A percentile compares a stretch with the other conserved stretches of the same genome.
Conservation (phyloP, 106 monocot species). For the Dioscorea dumetorum region DNA sequence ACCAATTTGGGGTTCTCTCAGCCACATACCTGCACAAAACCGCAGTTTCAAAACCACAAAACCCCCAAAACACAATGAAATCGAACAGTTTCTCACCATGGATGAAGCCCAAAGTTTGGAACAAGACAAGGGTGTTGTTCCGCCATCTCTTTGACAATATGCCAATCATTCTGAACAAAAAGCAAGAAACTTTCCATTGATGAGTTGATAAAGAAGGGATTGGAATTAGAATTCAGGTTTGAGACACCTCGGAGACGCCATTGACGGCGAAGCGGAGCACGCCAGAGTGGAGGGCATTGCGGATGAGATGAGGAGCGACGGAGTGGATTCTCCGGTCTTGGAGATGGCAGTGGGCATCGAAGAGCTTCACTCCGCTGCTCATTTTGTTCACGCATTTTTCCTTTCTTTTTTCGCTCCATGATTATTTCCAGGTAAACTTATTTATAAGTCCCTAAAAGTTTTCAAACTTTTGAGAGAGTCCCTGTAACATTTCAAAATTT, state of each 20-base stretch:
- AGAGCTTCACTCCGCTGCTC: slow-evolving; percentile 40
- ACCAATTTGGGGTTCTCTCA: slow-evolving; percentile 29
- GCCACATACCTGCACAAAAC: slow-evolving; percentile 23
- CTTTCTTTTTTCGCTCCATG: too few species aligned
- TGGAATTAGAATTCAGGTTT: not conserved
- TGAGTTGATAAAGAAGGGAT: not conserved
- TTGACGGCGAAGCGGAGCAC: slow-evolving; percentile 76
- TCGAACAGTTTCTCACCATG: slow-evolving; percentile 15
- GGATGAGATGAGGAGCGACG: slow-evolving; percentile 50
- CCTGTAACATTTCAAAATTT: too few species aligned
- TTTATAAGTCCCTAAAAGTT: too few species aligned
- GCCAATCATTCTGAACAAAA: slow-evolving; percentile 26
- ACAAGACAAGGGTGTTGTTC: slow-evolving; percentile 24
- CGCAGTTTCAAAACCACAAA: not conserved
- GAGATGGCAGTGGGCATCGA: slow-evolving; percentile 97
- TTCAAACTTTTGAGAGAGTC: too few species aligned
- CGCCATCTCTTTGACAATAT: slow-evolving; percentile 36
- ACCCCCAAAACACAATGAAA: too few species aligned
- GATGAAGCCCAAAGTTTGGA: slow-evolving; percentile 42
- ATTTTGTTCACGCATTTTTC: not conserved
- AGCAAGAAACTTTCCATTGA: not conserved
- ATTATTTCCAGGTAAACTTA: too few species aligned
- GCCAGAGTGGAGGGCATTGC: slow-evolving; percentile 50
- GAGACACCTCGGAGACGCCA: slow-evolving; percentile 53
- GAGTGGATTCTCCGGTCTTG: slow-evolving; percentile 57